phyloP scores from a whole-genome alignment of 2,329 filamentous ascomycete genomes.

The Botrytis squamosa region DNA sequence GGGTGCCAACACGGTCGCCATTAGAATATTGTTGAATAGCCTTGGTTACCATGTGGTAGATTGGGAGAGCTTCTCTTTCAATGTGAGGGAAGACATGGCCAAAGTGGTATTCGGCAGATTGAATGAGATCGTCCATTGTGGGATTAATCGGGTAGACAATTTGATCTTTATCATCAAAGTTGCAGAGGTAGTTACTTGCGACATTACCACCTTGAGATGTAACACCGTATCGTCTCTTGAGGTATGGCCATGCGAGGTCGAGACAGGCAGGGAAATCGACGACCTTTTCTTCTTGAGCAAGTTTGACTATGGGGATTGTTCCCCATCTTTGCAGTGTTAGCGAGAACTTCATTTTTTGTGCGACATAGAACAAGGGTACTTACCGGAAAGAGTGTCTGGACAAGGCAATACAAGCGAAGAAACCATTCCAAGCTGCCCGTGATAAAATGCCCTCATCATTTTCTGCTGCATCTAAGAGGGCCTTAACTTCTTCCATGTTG shows the following conservation, averaged over 20 bases:
- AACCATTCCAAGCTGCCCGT: slow-evolving; percentile 39
- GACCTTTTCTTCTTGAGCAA: slow-evolving; percentile 39
- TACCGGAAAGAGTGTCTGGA: slow-evolving; percentile 40
- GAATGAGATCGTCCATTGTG: slow-evolving; percentile 35
- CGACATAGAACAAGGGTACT: slow-evolving; percentile 2
- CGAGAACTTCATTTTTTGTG: neutral
- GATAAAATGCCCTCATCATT: slow-evolving; percentile 34
- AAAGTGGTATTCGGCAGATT: slow-evolving; percentile 39
- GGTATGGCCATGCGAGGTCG: slow-evolving; percentile 37
- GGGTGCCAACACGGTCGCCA: slow-evolving; percentile 10
- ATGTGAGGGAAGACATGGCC: slow-evolving; percentile 37
- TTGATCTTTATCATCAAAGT: slow-evolving; percentile 37
- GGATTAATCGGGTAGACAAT: slow-evolving; percentile 39
- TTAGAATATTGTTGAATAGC: slow-evolving; percentile 14
- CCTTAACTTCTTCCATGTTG: slow-evolving; percentile 5
- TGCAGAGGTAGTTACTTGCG: slow-evolving; percentile 39
- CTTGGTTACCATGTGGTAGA: slow-evolving; percentile 16
- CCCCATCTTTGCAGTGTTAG: slow-evolving; percentile 35
- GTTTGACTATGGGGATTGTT: slow-evolving; percentile 40
- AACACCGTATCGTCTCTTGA: slow-evolving; percentile 39
- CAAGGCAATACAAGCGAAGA: slow-evolving; percentile 40
- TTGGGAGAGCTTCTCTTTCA: slow-evolving; percentile 29
- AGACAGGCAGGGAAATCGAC: slow-evolving; percentile 39
- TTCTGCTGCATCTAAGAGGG: slow-evolving; percentile 26
- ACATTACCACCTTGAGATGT: slow-evolving; percentile 39